These are phyloP conservation scores for Umbilicaria muhlenbergii DNA, from an alignment of 495 filamentous ascomycete species.

Conservation along the genomic window DNA sequence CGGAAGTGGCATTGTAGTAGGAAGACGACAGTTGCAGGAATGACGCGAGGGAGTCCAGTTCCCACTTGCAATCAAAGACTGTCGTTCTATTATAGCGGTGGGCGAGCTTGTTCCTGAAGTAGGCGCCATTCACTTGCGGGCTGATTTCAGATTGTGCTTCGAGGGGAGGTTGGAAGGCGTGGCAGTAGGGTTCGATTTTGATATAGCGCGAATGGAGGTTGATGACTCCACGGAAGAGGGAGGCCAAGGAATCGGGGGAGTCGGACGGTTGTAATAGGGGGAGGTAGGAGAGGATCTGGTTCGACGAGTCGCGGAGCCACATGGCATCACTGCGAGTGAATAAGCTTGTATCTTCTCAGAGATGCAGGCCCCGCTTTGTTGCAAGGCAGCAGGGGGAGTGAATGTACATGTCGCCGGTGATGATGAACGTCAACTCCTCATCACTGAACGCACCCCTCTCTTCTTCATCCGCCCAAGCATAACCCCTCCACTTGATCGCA, in stretches of 20 bases:
- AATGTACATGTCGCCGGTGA: conserved; percentile 41
- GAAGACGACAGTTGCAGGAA: conserved; percentile 45
- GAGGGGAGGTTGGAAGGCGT: conserved; percentile 43
- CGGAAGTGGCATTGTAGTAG: conserved; percentile 39
- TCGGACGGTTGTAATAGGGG: conserved; percentile 35
- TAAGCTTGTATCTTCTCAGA: too few relatives aligned
- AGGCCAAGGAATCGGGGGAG: conserved; percentile 35
- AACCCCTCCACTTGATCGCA: conserved; percentile 47
- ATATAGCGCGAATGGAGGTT: conserved; percentile 51
- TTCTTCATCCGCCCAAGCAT: conserved; percentile 26
- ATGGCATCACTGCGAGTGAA: conserved; percentile 32
- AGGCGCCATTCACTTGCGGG: conserved; percentile 31
- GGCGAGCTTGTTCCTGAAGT: conserved; percentile 22
- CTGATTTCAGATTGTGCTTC: conserved; percentile 29
- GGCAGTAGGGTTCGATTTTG: conserved; percentile 43
- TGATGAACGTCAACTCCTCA: conserved; percentile 25
- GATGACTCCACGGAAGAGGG: conserved; percentile 46
- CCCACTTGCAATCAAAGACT: conserved; percentile 53
- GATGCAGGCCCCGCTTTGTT: too few relatives aligned
- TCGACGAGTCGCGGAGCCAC: conserved; percentile 56
- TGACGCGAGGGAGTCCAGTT: conserved; percentile 51
- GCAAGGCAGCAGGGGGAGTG: too few relatives aligned
- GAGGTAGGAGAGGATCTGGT: conserved; percentile 50
- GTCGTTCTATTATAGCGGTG: conserved; percentile 31
- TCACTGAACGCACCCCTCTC: conserved; percentile 5